These are phyloP conservation scores for Coelastrella sp. DNA, from an alignment of 139 green algal genomes.

Conservation along the genomic window DNA sequence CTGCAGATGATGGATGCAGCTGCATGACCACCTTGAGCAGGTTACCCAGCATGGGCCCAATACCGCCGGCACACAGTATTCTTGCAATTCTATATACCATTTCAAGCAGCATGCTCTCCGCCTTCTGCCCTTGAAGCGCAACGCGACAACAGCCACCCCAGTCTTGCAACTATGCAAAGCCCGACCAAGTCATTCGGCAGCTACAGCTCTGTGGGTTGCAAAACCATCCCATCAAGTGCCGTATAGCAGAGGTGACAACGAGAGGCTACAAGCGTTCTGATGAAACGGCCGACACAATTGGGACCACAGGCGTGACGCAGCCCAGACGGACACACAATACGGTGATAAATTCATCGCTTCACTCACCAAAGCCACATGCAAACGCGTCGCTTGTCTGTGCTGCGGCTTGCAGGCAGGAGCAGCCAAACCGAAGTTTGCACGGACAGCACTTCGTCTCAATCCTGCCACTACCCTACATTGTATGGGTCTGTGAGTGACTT, in stretches of 20 bases:
- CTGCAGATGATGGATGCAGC: neutral
- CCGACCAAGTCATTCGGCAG: no score
- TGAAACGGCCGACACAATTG: neutral
- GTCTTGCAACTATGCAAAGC: no score
- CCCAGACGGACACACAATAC: no score
- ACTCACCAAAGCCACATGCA: conserved; percentile 9
- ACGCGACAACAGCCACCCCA: no score
- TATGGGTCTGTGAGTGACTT: neutral
- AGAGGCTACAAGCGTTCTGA: no score
- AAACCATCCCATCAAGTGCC: no score
- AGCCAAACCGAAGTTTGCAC: neutral
- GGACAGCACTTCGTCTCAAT: neutral
- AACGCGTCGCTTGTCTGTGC: neutral
- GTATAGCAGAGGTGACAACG: no score
- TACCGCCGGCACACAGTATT: neutral
- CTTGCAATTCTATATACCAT: no score
- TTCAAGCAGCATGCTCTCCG: no score
- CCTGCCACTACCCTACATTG: conserved; percentile 25
- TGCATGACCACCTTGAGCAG: neutral
- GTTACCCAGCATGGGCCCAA: neutral
- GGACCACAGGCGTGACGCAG: neutral
- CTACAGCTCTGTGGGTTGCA: no score
- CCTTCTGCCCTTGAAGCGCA: no score
- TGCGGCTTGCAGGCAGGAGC: neutral
- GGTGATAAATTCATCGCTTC: no score